These are phyloP conservation scores for Yamadazyma pseudoaaseri DNA, from an alignment of 1,139 yeast species.

Conservation along the genomic window DNA sequence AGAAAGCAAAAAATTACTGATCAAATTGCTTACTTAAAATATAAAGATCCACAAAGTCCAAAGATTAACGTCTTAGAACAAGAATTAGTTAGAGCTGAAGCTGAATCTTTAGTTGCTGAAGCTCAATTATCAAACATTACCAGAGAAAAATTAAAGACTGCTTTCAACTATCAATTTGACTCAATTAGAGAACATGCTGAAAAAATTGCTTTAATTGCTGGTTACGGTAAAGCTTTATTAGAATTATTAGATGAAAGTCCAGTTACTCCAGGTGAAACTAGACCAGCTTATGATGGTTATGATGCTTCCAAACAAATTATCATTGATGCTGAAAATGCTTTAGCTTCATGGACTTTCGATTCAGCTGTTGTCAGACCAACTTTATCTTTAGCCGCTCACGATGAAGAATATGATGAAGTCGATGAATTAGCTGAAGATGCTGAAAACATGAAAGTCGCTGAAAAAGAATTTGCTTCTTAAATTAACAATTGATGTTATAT, in stretches of 20 bases:
- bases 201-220: constrained; percentile 94
- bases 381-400: constrained; percentile 68
- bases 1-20: constrained; percentile 97
- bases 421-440: constrained; percentile 43
- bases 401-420: constrained; percentile 51
- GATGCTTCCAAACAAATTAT: constrained; percentile 98
- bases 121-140: constrained; percentile 98
- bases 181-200: constrained; percentile 95
- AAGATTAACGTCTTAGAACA: constrained; percentile 94
- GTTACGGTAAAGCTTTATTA: constrained; percentile 95
- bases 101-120: constrained; percentile 97
- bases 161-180: constrained; percentile 95
- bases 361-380: constrained; percentile 95
- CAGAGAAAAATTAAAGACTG: constrained; percentile 95
- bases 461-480: constrained; percentile 9
- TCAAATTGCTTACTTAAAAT: constrained; percentile 95
- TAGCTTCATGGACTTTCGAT: constrained; percentile 95
- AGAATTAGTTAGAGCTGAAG: constrained; percentile 98
- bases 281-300: constrained; percentile 97
- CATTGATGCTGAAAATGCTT: constrained; percentile 94
- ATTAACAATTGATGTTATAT: background rate
- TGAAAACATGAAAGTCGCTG: constrained; percentile 41
- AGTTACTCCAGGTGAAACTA: constrained; percentile 98
- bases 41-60: constrained; percentile 97
- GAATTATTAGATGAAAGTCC: constrained; percentile 96